Conservation (phyloP, 2,329 filamentous ascomycete genomes). For the Clonostachys chloroleuca region DNA sequence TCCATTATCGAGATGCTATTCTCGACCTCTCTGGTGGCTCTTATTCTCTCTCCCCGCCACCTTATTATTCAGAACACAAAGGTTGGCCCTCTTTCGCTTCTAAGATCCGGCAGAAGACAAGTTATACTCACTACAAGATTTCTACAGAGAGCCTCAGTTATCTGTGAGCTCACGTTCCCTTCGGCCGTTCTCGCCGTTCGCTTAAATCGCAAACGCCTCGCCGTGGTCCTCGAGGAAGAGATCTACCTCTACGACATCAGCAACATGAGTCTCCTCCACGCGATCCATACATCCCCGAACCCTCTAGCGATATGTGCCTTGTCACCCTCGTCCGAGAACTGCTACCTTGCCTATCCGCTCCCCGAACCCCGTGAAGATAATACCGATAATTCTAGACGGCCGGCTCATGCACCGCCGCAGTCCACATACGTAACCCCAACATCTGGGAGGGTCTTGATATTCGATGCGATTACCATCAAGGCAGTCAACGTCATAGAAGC, state of each 20-base stretch:
- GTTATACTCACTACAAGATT: neutral
- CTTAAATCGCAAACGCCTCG: slow-evolving; percentile 88
- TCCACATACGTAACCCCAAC: slow-evolving; percentile 78
- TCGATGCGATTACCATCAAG: slow-evolving; percentile 84
- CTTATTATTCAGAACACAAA: slow-evolving; percentile 98
- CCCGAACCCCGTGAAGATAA: slow-evolving; percentile 64
- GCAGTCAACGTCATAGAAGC: slow-evolving; percentile 94
- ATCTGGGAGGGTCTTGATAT: slow-evolving; percentile 88
- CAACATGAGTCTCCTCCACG: slow-evolving; percentile 93
- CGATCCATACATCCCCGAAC: slow-evolving; percentile 91
- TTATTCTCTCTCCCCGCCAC: slow-evolving; percentile 87
- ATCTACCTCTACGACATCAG: slow-evolving; percentile 99
- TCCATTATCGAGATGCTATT: slow-evolving; percentile 98
- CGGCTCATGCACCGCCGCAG: slow-evolving; percentile 79
- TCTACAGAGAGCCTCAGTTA: slow-evolving; percentile 64
- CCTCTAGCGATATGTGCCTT: slow-evolving; percentile 87
- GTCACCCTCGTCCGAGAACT: slow-evolving; percentile 91
- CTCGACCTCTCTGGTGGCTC: slow-evolving; percentile 90
- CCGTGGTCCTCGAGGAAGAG: slow-evolving; percentile 90
- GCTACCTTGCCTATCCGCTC: slow-evolving; percentile 90
- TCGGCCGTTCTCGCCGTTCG: slow-evolving; percentile 93
- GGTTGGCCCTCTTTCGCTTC: slow-evolving; percentile 41
- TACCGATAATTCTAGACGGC: slow-evolving; percentile 34
- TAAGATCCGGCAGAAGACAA: neutral
- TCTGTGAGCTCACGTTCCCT: slow-evolving; percentile 97